Evolutionary conservation across 306 rosid genomes (phyloP), one percentile per base, ranked within the genome.

Genomic region (Begonia loranthoides): DNA sequence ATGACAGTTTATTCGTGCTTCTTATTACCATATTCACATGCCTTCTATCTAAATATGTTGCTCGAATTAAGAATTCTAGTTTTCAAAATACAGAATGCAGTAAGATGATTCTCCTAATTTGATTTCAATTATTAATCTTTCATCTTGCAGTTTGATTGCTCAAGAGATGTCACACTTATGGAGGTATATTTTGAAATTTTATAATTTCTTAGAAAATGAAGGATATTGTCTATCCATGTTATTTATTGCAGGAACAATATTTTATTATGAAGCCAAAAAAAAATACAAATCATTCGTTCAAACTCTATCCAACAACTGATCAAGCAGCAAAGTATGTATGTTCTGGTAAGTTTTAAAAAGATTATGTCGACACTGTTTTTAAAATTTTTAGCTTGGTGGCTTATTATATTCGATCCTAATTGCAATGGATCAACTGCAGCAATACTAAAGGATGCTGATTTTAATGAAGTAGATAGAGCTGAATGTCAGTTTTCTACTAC

Each of bases 401-500:
- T 44, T 44, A 11, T 44, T 4, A 11, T 12, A 11, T 44, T 44
- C 6, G 48, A 11, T 44, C 7, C 7, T 44, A 1, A n/a, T 44
- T 44, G 13, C 15, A 11, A 44, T 44, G 15, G 2, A 8, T 47
- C 33, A 15, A 58, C 34, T 76, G 73, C 77, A 85, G 97, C 94
- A 61, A 82, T 89, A 63, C 78, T 89, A n/a, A 85, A 85, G 79
- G 94, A 89, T 66, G 81, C 97, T 57, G 84, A 79, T 70, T 89
- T 77, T 63, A 57, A 62, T 63, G 90, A 89, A 80, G 87, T 78
- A 41, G 97, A 89, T 61, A 78, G 87, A 78, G 97, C 94, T 9
- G 95, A 85, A 57, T 89, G 97, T 78, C 94, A 85, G 66, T 89
- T 89, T 78, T 54, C 90, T 55, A 89, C 95, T 1, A 79, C 78